Evolutionary conservation across 176 grass and related monocot genomes (phyloP).

Genomic region (Sorghum bicolor): Sorghum_bicolor_NCBIv3 NC_012874.2:65686501-65687000

Average conservation of each 20-base stretch:
- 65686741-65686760: neutral
- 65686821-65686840: neutral
- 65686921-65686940: constrained; percentile 37
- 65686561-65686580: too few relatives aligned
- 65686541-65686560: too few relatives aligned
- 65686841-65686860: too few relatives aligned
- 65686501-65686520: too few relatives aligned
- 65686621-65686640: constrained; percentile 38
- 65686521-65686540: too few relatives aligned
- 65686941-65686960: constrained; percentile 17
- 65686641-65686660: constrained; percentile 34
- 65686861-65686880: constrained; percentile 29
- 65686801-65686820: neutral
- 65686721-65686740: constrained; percentile 46
- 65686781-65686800: too few relatives aligned
- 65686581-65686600: too few relatives aligned
- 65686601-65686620: too few relatives aligned
- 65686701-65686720: constrained; percentile 34
- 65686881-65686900: constrained; percentile 48
- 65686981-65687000: constrained; percentile 16
- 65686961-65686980: neutral
- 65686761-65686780: too few relatives aligned
- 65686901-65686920: constrained; percentile 38
- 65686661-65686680: constrained; percentile 61
- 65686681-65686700: constrained; percentile 14